Conservation (phyloP, 2,329 filamentous ascomycete species). For the Trichoderma atrobrunneum region DNA sequence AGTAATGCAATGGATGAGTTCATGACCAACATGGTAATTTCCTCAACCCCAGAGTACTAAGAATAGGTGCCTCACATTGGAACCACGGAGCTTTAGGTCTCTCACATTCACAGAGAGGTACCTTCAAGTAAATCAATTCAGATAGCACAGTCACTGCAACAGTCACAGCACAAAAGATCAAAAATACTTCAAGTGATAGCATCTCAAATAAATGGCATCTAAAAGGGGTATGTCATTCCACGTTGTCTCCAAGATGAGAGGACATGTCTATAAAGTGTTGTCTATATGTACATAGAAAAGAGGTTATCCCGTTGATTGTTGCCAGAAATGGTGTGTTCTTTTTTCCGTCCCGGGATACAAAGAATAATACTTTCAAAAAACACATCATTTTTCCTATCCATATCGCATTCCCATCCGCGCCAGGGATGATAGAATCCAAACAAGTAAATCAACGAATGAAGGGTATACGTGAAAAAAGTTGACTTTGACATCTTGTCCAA, state of each 20-base stretch:
- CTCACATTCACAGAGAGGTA: background rate
- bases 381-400: slow-evolving; percentile 15
- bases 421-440: slow-evolving; percentile 18
- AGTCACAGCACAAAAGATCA: background rate
- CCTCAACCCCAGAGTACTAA: background rate
- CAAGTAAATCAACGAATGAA: slow-evolving; percentile 9
- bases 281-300: slow-evolving; percentile 21
- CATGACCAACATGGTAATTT: background rate
- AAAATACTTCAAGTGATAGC: background rate
- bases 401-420: slow-evolving; percentile 18
- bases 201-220: slow-evolving; percentile 1
- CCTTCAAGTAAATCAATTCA: background rate
- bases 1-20: background rate
- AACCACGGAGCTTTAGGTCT: no score
- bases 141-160: background rate
- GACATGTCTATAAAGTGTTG: slow-evolving; percentile 15
- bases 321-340: background rate
- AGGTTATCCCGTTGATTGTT: background rate
- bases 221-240: slow-evolving; percentile 17
- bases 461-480: slow-evolving; percentile 17
- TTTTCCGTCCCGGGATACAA: background rate
- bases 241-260: slow-evolving; percentile 17
- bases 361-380: background rate
- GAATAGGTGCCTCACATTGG: no score
- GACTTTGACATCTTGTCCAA: background rate